Evolutionary conservation across 2,329 filamentous ascomycete species (phyloP), one percentile per base, ranked within the genome.

Genomic region (Calonectria honghensis): DNA sequence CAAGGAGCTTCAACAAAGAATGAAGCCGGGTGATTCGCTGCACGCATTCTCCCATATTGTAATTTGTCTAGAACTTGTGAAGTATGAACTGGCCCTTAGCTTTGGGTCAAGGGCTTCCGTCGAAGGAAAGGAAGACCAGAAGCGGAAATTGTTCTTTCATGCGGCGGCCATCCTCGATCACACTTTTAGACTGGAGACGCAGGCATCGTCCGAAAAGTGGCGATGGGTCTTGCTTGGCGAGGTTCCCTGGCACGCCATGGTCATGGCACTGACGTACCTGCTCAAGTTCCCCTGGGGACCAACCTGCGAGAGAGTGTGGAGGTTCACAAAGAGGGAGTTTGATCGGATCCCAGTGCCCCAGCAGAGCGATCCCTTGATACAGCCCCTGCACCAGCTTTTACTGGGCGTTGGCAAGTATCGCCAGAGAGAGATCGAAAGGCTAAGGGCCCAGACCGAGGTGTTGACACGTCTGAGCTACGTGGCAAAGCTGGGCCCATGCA

Each of bases 161-260:
- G 39, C 61, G 1, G 27, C 27, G 0, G 37, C 61, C 1, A 65
- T 48, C 11, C 61, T 65, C 9, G 61, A 65, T 18, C 61, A 65
- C 27, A 20, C 20, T 9, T 48, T 65, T 9, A 48, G 18, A 29
- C 9, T 65, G 4, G 61, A 48, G 20, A 48, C 27, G 39, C 39
- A 65, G 18, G 6, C 27, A n/a, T 65, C 24, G 27, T 13, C 61
- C 4, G 61, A 65, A 24, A 48, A 13, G 39, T 65, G 61, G 61
- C 39, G 61, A 24, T 65, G 61, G 61, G 41, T 65, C 18, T 32
- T 65, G 61, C 27, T 45, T 24, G 39, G 39, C 4, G 41, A 48
- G 16, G 61, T 65, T 13, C 61, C 61, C 2, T 65, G 61, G 61
- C 61, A 65, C 18, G 39, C 39, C 16, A 65, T 65, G 61, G 35